Base-by-base conservation (phyloP, 1,284 basidiomycete species). In the Moesziomyces sp. region DNA sequence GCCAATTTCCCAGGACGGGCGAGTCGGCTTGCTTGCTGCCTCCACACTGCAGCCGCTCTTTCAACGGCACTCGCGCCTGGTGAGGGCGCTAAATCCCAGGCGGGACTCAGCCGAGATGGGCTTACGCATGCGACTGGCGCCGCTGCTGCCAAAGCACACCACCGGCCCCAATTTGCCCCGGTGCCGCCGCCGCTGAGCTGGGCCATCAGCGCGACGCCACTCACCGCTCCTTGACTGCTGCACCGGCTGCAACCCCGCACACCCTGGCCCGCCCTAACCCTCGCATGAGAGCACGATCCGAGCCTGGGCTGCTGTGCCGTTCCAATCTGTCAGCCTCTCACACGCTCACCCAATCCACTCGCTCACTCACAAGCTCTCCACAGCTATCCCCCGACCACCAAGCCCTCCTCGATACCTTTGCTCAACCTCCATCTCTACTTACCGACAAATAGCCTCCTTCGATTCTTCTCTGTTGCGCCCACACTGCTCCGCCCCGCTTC, bases 111-210 rank as follows among this genome's bases (percentile, higher is more conserved):
- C 24, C n/a, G 16, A 19, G 34, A 42, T 47, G 35, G 35, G 53
- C 30, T 56, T 57, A 57, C 55, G 47, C 46, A 56, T 48, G 35
- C 38, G 54, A 56, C 30, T 30, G 6, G 8, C 6, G 30, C 30
- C 9, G 30, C 30, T 5, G 11, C 30, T 11, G 30, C 30, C 30
- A 30, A 11, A 8, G 30, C 30, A 8, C 13, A 21, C 28, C 56
- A 51, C 49, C 56, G 56, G 56, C 46, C 56, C 6, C 28, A 46
- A 42, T 14, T 51, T 46, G 42, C 49, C 49, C 56, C 56, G 56
- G 49, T 46, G 28, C 28, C 28, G 28, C 3, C 28, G 28, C 28
- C 28, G 28, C 28, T 2, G 21, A 21, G 21, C 21, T 21, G 21
- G 21, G 21, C 21, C 21, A 21, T 21, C 2, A 21, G 21, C 21